Base-by-base conservation (phyloP, 306 rosid genomes). In the Casuarina equisetifolia region DNA sequence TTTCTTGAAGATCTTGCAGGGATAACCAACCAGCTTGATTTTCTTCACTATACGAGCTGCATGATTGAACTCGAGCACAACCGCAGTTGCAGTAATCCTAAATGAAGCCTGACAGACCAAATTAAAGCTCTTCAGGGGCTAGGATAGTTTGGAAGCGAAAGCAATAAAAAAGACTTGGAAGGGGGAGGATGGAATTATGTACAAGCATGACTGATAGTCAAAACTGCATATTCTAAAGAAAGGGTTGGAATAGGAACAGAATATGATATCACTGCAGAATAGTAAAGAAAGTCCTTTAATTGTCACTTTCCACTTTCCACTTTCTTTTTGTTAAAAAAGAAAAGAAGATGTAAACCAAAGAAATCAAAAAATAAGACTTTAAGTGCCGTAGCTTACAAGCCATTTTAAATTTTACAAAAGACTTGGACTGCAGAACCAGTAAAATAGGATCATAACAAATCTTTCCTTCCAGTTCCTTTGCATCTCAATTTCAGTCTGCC, bases 1-100 rank as follows among this genome's bases (percentile, higher is more conserved):
- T 80, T 95, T 95, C 88, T 95, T 95, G 85, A 91, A 95, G 74
- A 95, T 91, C 89, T 95, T 92, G 89, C 92, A 84, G 39, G 97
- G 97, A 80, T 87, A 76, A 63, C 99, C 99, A 78, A 89, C 94
- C 84, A 95, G 87, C 88, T 95, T 95, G 81, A 95, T 84, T 89
- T 95, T 95, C 92, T 95, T 95, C 86, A 85, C 82, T 74, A 92
- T 88, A 84, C 73, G 87, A 17, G 91, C 82, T 32, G 89, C 94
- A 63, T 92, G 97, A 82, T 95, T 95, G 79, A 86, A 92, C 88
- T 95, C 96, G 9, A 95, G 91, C 74, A 91, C 93, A 78, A 89
- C 89, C 7, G 94, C 97, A 40, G 97, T 95, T 71, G 99, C 96
- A 19, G 97, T 87, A 74, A 95, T 89, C 90, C 99, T 95, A 85